phyloP scores from a whole-genome alignment of 257 asterid species.

The Capsicum chinense region DNA sequence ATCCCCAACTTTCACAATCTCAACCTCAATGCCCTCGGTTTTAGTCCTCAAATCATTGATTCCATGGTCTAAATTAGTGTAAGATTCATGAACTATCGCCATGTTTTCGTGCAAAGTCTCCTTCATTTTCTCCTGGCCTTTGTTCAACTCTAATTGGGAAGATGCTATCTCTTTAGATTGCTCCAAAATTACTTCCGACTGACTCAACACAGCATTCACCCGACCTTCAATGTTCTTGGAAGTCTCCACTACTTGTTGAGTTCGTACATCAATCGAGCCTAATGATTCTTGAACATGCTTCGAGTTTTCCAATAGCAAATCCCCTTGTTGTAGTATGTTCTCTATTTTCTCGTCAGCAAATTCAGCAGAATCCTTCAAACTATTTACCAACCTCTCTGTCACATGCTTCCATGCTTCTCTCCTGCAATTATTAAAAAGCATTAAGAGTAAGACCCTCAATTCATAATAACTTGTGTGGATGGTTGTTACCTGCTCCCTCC shows the following conservation, averaged over 20 bases:
- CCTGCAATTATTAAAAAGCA: slow-evolving; percentile 43
- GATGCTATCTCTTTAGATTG: slow-evolving; percentile 70
- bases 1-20: slow-evolving; percentile 71
- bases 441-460: not conserved
- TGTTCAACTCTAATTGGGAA: slow-evolving; percentile 61
- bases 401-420: slow-evolving; percentile 68
- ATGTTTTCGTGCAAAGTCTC: slow-evolving; percentile 67
- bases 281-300: slow-evolving; percentile 60
- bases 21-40: slow-evolving; percentile 68
- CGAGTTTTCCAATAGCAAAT: slow-evolving; percentile 50
- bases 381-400: slow-evolving; percentile 83
- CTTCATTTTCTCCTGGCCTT: slow-evolving; percentile 70
- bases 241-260: slow-evolving; percentile 57
- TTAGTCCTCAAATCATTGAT: slow-evolving; percentile 57
- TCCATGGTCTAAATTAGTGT: slow-evolving; percentile 56
- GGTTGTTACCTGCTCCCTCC: not conserved
- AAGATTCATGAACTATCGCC: slow-evolving; percentile 54
- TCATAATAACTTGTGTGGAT: not conserved
- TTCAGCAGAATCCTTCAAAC: slow-evolving; percentile 63
- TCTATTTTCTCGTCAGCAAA: slow-evolving; percentile 63
- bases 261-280: slow-evolving; percentile 50
- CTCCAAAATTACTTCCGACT: slow-evolving; percentile 58
- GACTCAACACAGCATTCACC: slow-evolving; percentile 56
- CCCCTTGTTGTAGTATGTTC: slow-evolving; percentile 59
- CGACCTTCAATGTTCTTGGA: slow-evolving; percentile 59